A percentile compares a stretch with the other conserved stretches of the same genome.
phyloP scores from a whole-genome alignment of 2,329 filamentous ascomycete species.

The Graphium sp. region DNA sequence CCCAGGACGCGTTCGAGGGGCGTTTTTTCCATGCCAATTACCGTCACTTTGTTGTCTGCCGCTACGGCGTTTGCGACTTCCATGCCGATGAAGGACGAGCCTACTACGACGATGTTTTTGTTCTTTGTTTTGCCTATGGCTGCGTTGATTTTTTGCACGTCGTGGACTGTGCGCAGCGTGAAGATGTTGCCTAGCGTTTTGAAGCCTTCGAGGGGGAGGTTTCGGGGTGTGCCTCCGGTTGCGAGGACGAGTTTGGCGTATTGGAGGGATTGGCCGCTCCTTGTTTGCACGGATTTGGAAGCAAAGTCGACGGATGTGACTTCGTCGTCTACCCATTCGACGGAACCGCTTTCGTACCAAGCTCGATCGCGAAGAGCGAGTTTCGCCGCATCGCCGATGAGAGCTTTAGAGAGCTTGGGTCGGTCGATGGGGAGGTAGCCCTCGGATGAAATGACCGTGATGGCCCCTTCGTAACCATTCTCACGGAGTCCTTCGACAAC shows the following conservation, averaged over 20 bases:
- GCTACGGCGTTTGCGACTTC: slow-evolving; percentile 76
- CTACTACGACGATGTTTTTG: slow-evolving; percentile 86
- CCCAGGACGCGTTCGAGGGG: slow-evolving; percentile 83
- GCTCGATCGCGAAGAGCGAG: slow-evolving; percentile 58
- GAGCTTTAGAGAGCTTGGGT: slow-evolving; percentile 87
- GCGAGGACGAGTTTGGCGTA: slow-evolving; percentile 88
- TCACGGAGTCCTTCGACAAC: slow-evolving; percentile 69
- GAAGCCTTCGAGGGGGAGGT: slow-evolving; percentile 68
- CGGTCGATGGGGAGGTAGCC: slow-evolving; percentile 80
- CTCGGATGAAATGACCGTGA: slow-evolving; percentile 75
- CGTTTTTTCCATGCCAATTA: slow-evolving; percentile 75
- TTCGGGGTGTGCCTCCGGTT: slow-evolving; percentile 64
- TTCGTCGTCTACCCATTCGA: slow-evolving; percentile 41
- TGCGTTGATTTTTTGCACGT: slow-evolving; percentile 60
- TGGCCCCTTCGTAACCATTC: slow-evolving; percentile 59
- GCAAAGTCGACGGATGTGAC: slow-evolving; percentile 66
- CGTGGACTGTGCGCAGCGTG: slow-evolving; percentile 58
- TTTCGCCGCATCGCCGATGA: slow-evolving; percentile 68
- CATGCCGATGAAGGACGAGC: slow-evolving; percentile 95
- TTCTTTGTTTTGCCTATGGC: slow-evolving; percentile 67
- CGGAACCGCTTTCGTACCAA: slow-evolving; percentile 52
- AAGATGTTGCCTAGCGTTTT: slow-evolving; percentile 81
- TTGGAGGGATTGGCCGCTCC: slow-evolving; percentile 48
- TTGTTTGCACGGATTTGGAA: slow-evolving; percentile 56
- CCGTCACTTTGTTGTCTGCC: slow-evolving; percentile 67